These are phyloP conservation scores for Annulohypoxylon stygium DNA, from an alignment of 495 filamentous ascomycete species.

Conservation along the genomic window DNA sequence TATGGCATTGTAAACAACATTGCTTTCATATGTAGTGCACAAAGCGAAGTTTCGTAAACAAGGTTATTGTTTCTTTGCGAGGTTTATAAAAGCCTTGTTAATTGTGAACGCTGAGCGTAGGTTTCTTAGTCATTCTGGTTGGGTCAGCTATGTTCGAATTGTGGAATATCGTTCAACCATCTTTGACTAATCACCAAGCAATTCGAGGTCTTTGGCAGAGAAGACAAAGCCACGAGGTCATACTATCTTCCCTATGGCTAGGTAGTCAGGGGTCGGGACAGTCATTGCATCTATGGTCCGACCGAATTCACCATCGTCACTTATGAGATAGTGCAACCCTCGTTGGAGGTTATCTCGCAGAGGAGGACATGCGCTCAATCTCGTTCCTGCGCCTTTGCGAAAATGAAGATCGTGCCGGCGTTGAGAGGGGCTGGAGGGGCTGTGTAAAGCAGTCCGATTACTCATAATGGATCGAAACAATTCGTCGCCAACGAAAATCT, in stretches of 20 bases:
- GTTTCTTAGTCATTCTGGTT: neutral
- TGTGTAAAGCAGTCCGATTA: slow-evolving; percentile 10
- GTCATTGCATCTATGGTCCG: neutral
- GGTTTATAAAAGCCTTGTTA: slow-evolving; percentile 12
- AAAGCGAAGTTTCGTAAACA: neutral
- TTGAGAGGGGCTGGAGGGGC: neutral
- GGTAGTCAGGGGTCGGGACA: neutral
- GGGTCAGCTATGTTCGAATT: neutral
- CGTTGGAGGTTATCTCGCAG: neutral
- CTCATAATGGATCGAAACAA: slow-evolving; percentile 5
- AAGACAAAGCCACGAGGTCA: slow-evolving; percentile 1
- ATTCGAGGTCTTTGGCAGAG: neutral
- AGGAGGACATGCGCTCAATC: neutral
- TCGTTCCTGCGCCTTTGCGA: neutral
- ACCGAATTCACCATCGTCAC: too few relatives aligned
- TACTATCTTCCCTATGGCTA: too few relatives aligned
- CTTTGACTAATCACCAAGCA: slow-evolving; percentile 2
- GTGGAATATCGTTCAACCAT: neutral
- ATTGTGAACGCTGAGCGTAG: too few relatives aligned
- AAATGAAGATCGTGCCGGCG: neutral
- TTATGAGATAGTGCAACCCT: too few relatives aligned
- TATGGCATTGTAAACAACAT: slow-evolving; percentile 24
- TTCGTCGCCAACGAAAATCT: neutral
- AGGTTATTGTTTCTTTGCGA: slow-evolving; percentile 21
- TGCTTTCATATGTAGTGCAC: neutral